phyloP scores from a whole-genome alignment of 129 eudicot genomes.

The Rutidosis leptorrhynchoides region DNA sequence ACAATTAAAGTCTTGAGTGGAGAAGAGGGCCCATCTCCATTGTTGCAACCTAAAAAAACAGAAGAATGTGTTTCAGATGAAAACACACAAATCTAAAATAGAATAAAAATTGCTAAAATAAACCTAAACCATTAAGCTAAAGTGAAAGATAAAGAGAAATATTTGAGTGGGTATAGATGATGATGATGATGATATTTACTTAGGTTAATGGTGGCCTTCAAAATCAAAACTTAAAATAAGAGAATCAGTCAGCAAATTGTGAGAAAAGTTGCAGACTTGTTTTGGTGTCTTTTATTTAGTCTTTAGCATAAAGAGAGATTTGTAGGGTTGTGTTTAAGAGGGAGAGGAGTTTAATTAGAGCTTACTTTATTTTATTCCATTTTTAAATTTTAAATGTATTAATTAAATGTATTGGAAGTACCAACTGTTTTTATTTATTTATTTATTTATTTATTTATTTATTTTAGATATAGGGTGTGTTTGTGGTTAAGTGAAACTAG shows the following conservation, averaged over 20 bases:
- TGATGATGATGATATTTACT: slow-evolving; percentile 20
- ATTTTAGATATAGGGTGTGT: no score
- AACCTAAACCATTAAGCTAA: slow-evolving; percentile 41
- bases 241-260: slow-evolving; percentile 33
- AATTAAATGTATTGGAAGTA: slow-evolving; percentile 4
- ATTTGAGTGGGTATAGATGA: slow-evolving; percentile 24
- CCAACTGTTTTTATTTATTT: slow-evolving; percentile 13
- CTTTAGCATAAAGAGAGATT: slow-evolving; percentile 39
- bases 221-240: slow-evolving; percentile 25
- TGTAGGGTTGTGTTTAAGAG: slow-evolving; percentile 37
- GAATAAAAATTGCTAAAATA: slow-evolving; percentile 19
- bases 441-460: no score
- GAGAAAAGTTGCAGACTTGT: slow-evolving; percentile 39
- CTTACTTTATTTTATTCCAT: not conserved
- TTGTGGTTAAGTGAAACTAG: no score
- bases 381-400: no score
- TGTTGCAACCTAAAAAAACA: slow-evolving; percentile 49
- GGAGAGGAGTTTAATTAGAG: not conserved
- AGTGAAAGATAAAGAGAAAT: slow-evolving; percentile 11
- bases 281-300: slow-evolving; percentile 38
- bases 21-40: slow-evolving; percentile 63
- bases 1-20: slow-evolving; percentile 59
- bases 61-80: slow-evolving; percentile 49
- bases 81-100: slow-evolving; percentile 25
- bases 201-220: slow-evolving; percentile 21